Conservation (phyloP, 2,329 filamentous ascomycete genomes). For the Westerdykella sp. region DNA sequence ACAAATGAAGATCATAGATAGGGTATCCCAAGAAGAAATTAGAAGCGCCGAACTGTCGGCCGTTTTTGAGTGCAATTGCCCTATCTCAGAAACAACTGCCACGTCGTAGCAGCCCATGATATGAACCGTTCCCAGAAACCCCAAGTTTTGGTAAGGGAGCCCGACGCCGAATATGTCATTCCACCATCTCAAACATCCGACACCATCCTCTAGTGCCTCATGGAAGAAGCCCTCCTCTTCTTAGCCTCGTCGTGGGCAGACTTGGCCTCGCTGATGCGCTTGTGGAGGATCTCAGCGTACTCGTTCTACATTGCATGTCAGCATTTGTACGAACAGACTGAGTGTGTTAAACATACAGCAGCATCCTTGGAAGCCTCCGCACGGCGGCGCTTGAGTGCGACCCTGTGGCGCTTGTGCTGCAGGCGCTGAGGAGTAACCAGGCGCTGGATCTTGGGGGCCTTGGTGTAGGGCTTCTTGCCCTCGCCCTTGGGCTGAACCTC, state of each 20-base stretch:
- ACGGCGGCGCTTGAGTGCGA: slow-evolving; percentile 97
- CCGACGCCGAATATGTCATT: slow-evolving; percentile 35
- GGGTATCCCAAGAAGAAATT: not conserved
- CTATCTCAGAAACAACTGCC: slow-evolving; percentile 32
- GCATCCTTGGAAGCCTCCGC: slow-evolving; percentile 97
- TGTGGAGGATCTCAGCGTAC: slow-evolving; percentile 92
- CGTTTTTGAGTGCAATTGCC: slow-evolving; percentile 27
- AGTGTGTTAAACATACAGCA: slow-evolving; percentile 62
- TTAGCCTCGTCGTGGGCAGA: slow-evolving; percentile 84
- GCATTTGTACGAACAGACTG: slow-evolving; percentile 10
- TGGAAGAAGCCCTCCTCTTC: slow-evolving; percentile 92
- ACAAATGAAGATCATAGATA: no score
- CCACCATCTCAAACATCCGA: slow-evolving; percentile 30
- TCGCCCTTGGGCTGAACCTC: slow-evolving; percentile 96
- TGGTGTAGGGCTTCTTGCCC: slow-evolving; percentile 98
- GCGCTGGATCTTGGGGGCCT: slow-evolving; percentile 99
- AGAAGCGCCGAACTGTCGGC: not conserved
- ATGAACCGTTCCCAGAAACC: slow-evolving; percentile 33
- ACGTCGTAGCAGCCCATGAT: slow-evolving; percentile 29
- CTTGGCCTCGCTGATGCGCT: slow-evolving; percentile 96
- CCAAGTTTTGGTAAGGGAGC: slow-evolving; percentile 27
- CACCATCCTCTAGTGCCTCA: slow-evolving; percentile 34
- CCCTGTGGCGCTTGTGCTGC: slow-evolving; percentile 98
- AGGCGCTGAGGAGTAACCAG: slow-evolving; percentile 99
- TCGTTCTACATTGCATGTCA: slow-evolving; percentile 64